phyloP scores from a whole-genome alignment of 1,139 yeast genomes.

The Pichia cactophila region DNA sequence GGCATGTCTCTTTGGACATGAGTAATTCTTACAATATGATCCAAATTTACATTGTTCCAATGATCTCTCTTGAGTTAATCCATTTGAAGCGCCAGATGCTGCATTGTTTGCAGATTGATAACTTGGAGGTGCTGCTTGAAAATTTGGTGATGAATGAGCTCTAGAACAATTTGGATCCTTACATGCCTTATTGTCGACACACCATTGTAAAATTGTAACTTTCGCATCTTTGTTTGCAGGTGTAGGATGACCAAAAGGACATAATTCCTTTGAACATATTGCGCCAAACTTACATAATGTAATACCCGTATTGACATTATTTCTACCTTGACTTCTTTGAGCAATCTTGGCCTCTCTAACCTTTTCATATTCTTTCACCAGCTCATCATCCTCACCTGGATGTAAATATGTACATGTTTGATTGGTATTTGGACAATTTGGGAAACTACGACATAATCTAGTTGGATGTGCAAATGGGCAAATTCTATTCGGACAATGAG shows the following conservation, averaged over 20 bases:
- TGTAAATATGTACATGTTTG: conserved; percentile 81
- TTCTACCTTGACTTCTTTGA: conserved; percentile 20
- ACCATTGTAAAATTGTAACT: conserved; percentile 67
- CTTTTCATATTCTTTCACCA: conserved; percentile 59
- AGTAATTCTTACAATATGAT: conserved; percentile 60
- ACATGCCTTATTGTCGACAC: conserved; percentile 63
- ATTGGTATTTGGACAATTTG: conserved; percentile 70
- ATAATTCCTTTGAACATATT: conserved; percentile 64
- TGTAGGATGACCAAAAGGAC: conserved; percentile 90
- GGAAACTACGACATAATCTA: conserved; percentile 64
- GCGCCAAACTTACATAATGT: conserved; percentile 70
- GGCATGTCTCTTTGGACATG: conserved; percentile 83
- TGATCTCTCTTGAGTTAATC: conserved; percentile 31
- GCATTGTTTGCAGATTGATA: not conserved
- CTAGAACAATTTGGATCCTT: conserved; percentile 51
- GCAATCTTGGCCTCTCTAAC: conserved; percentile 38
- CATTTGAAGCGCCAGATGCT: not conserved
- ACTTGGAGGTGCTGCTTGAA: conserved; percentile 24
- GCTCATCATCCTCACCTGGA: conserved; percentile 73
- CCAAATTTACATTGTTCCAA: conserved; percentile 83
- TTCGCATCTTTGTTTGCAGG: conserved; percentile 72
- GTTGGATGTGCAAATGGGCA: conserved; percentile 80
- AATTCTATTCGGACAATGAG: conserved; percentile 60
- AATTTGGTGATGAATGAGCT: conserved; percentile 74
- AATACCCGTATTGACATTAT: conserved; percentile 33